Evolutionary conservation across 768 basidiomycete species (phyloP), one percentile per base, ranked within the genome.

Genomic region (Amanita pseudoporphyria): DNA sequence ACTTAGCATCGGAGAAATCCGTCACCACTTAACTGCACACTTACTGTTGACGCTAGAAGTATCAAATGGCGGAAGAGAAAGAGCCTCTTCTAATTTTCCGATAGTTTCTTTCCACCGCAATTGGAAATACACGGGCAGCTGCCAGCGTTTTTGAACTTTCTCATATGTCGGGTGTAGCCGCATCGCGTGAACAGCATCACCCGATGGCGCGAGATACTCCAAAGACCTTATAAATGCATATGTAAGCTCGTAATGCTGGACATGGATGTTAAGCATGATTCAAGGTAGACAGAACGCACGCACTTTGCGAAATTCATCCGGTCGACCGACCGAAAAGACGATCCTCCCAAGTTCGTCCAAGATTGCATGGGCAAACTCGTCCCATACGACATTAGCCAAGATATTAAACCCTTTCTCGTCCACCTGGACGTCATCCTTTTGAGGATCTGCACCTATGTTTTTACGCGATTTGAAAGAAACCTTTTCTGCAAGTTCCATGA

Each of bases 81-180:
- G 66, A 2, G 68, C 65, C 10, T 84, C 82, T 66, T 99, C 96
- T 13, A 96, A 67, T 44, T 71, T 73, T 0, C 75, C 67, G 0
- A 93, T 80, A 45, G 95, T 87, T 60, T 96, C 95, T 65, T 96
- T 96, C 91, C 94, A 95, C 38, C 95, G 78, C 53, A 99, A 70
- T 60, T 99, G 96, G 63, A 95, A 98, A 62, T 98, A 98, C 7
- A 98, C 87, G 1, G 91, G 88, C 2, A 99, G 75, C 61, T 98
- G 96, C 94, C 96, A 99, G 31, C 92, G 77, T 53, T 78, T 74
- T 60, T 86, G 79, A 60, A 98, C 96, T 1, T 81, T 65, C 19
- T 59, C 54, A 62, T 83, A 95, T 3, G 81, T 70, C 0, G 81
- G 77, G 62, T 91, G 87, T 3, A 69, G 60, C 3, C 90, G 79